phyloP scores from a whole-genome alignment of 2,329 filamentous ascomycete genomes.

The Dothideomycetes sp. region DNA sequence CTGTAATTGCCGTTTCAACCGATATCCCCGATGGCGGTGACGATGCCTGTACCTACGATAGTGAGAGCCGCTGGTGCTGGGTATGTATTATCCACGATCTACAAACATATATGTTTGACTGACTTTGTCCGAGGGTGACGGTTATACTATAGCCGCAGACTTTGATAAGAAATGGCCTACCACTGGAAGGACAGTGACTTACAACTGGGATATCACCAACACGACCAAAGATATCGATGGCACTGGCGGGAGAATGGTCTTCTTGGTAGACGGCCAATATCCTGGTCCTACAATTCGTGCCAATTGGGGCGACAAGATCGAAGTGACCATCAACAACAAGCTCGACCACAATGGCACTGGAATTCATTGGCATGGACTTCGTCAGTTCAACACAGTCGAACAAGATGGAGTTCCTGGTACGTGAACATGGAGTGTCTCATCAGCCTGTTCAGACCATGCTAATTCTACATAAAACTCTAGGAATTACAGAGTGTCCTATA shows the following conservation, averaged over 20 bases:
- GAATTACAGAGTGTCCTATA: slow-evolving; percentile 60
- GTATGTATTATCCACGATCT: too few species aligned
- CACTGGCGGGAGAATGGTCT: slow-evolving; percentile 18
- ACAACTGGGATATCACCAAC: slow-evolving; percentile 37
- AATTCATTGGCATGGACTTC: slow-evolving; percentile 55
- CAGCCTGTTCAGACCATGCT: neutral
- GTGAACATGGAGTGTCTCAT: slow-evolving; percentile 14
- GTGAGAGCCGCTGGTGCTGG: slow-evolving; percentile 1
- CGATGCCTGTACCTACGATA: slow-evolving; percentile 1
- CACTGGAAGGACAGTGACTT: slow-evolving; percentile 27
- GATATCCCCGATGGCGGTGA: neutral
- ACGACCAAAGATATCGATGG: slow-evolving; percentile 39
- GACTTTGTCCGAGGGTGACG: slow-evolving; percentile 22
- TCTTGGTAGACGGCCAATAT: slow-evolving; percentile 53
- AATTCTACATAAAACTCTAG: slow-evolving; percentile 27
- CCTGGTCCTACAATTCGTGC: slow-evolving; percentile 49
- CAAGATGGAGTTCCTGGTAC: slow-evolving; percentile 49
- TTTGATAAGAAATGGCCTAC: slow-evolving; percentile 26
- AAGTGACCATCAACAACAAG: slow-evolving; percentile 47
- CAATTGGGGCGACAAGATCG: slow-evolving; percentile 39
- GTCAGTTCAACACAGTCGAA: slow-evolving; percentile 46
- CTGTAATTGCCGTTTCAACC: neutral
- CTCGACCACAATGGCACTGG: slow-evolving; percentile 46
- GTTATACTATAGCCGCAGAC: slow-evolving; percentile 26
- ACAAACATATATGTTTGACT: too few species aligned